Base-by-base conservation (phyloP, 2,329 filamentous ascomycete species). In the Alternaria sp. region DNA sequence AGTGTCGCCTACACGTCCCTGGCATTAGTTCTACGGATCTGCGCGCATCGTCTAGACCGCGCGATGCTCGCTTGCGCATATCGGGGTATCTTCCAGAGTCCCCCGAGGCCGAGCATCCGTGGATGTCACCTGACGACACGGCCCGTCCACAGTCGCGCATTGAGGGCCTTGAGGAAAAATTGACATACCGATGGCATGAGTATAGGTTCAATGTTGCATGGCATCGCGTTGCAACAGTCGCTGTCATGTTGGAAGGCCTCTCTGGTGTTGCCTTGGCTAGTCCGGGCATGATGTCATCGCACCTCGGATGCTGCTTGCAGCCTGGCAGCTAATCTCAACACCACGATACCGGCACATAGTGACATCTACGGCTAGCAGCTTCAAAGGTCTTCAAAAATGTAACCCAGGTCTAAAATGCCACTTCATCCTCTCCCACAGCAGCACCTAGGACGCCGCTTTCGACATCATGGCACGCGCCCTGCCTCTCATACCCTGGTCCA, bases 401-500 rank as follows among this genome's bases (percentile, higher is more conserved):
- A 36, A 36, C 32, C 15, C 28, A 15, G 9, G 2, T 36, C 26
- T 21, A 5, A 23, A 23, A 30, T 23, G 19, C 49, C 19, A n/a
- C 12, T 12, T 52, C 13, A 3, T 6, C 19, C 4, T 32, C 21
- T 6, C 13, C 32, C 19, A 21, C 9, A 6, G 30, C 19, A 19
- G 21, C 4, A 8, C 15, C 28, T 6, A 17, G 21, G 4, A 23
- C 17, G 19, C 28, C 30, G 23, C 36, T 21, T 51, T 21, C 28
- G 21, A 8, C n/a, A 12, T 15, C n/a, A 66, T 61, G 53, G 12
- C 44, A 23, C 25, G 44, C n/a, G 5, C 36, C 25, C 25, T 63
- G 5, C 56, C 52, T 3, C 45, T 66, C 15, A 43, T 63, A 32
- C 53, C 60, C 30, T 60, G 57, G 52, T 43, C 40, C 3, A 61